Conservation (phyloP, 148 eudicot genomes). For the Agrostemma githago region DNA sequence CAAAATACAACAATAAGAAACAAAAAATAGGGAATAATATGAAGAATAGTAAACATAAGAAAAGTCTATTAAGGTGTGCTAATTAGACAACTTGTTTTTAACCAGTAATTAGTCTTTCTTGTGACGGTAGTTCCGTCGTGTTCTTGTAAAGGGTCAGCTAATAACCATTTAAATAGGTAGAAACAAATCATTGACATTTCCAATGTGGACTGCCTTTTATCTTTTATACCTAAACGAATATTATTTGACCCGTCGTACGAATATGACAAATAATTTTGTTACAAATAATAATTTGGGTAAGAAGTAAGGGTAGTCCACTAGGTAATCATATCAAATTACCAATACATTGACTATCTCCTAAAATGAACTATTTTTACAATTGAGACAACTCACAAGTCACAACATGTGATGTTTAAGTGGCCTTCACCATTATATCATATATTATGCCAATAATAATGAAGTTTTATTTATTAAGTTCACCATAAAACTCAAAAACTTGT, state of each 20-base stretch:
- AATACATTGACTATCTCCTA: background rate
- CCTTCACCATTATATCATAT: conserved; percentile 3
- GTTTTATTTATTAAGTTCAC: background rate
- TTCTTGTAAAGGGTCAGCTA: too few species aligned
- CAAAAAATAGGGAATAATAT: background rate
- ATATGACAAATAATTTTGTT: too few species aligned
- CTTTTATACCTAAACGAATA: too few species aligned
- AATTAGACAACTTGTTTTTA: background rate
- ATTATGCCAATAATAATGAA: background rate
- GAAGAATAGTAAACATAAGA: conserved; percentile 1
- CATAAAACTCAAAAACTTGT: background rate
- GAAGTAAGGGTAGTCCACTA: background rate
- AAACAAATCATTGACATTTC: too few species aligned
- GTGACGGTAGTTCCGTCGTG: too few species aligned
- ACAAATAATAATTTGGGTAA: too few species aligned
- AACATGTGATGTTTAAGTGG: background rate
- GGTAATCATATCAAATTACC: background rate
- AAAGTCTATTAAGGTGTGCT: conserved; percentile 25
- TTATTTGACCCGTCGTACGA: too few species aligned
- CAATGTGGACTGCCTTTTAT: too few species aligned
- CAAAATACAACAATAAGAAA: background rate
- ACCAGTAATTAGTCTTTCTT: background rate
- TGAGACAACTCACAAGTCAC: background rate
- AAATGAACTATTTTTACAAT: background rate
- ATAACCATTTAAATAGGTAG: too few species aligned